Evolutionary conservation across 768 basidiomycete genomes (phyloP).

Genomic region (Ramaria rubella): DNA sequence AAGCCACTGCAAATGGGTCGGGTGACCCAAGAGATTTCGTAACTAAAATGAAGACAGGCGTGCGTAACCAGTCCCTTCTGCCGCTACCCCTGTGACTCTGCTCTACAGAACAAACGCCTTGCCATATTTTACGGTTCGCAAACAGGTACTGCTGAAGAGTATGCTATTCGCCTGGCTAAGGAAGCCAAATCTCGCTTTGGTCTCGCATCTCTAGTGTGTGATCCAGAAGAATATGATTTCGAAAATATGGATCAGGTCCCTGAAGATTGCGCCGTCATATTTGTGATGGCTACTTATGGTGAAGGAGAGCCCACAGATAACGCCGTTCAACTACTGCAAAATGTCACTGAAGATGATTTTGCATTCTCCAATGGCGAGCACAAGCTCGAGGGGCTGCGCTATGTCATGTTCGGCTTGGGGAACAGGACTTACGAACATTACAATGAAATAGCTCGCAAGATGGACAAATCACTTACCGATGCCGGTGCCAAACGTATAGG

Average conservation of each 20-base stretch:
- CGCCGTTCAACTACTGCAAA: constrained; percentile 90
- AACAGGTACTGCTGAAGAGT: constrained; percentile 97
- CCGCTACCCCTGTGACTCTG: constrained; percentile 5
- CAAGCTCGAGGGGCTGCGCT: constrained; percentile 78
- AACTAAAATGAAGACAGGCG: constrained; percentile 88
- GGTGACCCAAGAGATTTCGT: constrained; percentile 93
- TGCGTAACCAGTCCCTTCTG: constrained; percentile 37
- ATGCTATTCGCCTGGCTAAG: constrained; percentile 94
- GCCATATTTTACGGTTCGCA: constrained; percentile 99
- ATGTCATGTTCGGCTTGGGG: constrained; percentile 90
- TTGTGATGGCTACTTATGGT: constrained; percentile 97
- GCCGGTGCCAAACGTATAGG: constrained; percentile 85
- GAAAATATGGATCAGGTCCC: constrained; percentile 90
- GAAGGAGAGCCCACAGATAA: constrained; percentile 99
- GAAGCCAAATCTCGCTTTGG: constrained; percentile 97
- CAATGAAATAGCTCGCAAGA: constrained; percentile 77
- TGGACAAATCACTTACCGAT: constrained; percentile 65
- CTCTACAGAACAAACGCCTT: constrained; percentile 81
- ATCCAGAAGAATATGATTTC: constrained; percentile 98
- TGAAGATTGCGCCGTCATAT: constrained; percentile 81
- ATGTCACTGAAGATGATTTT: constrained; percentile 79
- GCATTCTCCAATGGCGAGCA: constrained; percentile 78
- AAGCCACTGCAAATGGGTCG: constrained; percentile 47
- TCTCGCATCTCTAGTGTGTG: constrained; percentile 90
- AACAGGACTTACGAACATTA: constrained; percentile 96